Conservation (phyloP, 2,329 filamentous ascomycete genomes). For the Colletotrichum agaves region DNA sequence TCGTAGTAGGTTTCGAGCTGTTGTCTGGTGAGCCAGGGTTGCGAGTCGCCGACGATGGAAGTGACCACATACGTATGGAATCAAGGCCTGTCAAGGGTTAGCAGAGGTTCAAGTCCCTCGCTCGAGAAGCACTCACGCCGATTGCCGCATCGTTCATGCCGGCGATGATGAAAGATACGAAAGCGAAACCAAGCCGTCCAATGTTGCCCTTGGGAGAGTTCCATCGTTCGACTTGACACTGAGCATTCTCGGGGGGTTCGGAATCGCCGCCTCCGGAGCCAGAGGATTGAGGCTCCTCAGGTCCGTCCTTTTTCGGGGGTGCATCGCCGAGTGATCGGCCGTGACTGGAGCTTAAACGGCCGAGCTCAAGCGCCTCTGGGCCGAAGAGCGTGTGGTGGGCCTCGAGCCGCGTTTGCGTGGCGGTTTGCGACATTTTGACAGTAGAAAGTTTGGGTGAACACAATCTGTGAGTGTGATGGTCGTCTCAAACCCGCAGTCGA, state of each 20-base stretch:
- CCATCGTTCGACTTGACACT: constrained; percentile 45
- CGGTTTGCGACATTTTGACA: constrained; percentile 35
- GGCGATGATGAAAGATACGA: constrained; percentile 68
- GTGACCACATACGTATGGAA: constrained; percentile 49
- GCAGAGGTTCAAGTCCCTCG: background rate
- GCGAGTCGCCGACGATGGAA: accelerated
- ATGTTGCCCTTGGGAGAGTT: constrained; percentile 49
- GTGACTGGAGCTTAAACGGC: constrained; percentile 9
- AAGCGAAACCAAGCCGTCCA: constrained; percentile 53
- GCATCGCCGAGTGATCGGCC: background rate
- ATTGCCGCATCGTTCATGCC: constrained; percentile 73
- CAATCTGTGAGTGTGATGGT: too few species aligned
- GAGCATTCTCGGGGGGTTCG: constrained; percentile 17
- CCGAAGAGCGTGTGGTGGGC: constrained; percentile 6
- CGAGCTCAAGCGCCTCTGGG: constrained; percentile 28
- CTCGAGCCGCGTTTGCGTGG: constrained; percentile 30
- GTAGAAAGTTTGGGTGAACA: background rate
- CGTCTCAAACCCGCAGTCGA: too few species aligned
- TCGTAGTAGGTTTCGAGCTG: constrained; percentile 71
- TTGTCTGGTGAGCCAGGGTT: background rate
- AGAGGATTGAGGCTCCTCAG: constrained; percentile 13
- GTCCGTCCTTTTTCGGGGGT: constrained; percentile 7
- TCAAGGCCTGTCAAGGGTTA: constrained; percentile 45
- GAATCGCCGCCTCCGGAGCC: background rate
- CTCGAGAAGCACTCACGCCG: constrained; percentile 54